Base-by-base conservation (phyloP, 2,329 filamentous ascomycete genomes). In the Pochonia chlamydosporia region DNA sequence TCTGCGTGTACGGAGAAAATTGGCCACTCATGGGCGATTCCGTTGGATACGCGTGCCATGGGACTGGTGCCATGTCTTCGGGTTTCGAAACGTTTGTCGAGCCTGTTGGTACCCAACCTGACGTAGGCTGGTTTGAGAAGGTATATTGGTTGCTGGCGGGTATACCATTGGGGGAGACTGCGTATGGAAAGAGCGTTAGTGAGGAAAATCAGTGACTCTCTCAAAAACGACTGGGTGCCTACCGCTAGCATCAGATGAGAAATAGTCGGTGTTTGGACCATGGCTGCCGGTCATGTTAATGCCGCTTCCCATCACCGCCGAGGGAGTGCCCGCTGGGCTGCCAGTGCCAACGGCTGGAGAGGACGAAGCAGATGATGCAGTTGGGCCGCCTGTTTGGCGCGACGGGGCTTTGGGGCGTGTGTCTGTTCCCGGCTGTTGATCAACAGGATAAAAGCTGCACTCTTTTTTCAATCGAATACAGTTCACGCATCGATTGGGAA, bases 391-490 rank as follows among this genome's bases (percentile, higher is more conserved):
- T 4, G 68, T 64, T 31, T 67, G 60, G 43, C 67, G 66, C 16
- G 67, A 60, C 3, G 63, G 56, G 47, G 63, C 66, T 52, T 73
- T 76, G 33, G 70, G 67, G 47, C 69, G 67, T 18, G 65, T 56
- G 21, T 77, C 69, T 39, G 69, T 61, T 9, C 76, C 74, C 23
- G 78, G 80, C 55, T 81, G 78, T 62, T 90, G 87, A 54, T 96
- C 90, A 20, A 96, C 91, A 1, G 91, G 88, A 57, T 84, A 87
- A 68, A 95, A 97, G 62, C 86, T 89, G 68, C 92, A 97, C 54
- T 96, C 89, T 61, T 95, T 96, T 67, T 95, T 95, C 61, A 97
- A 72, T 40, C 90, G 83, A 59, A 96, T 95, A 68, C 92, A 97
- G 70, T 95, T 96, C 54, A 86, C 81, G 68, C 92, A 97, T 54